phyloP scores from a whole-genome alignment of 306 rosid species.

The Cyclanthera cordifolia region DNA sequence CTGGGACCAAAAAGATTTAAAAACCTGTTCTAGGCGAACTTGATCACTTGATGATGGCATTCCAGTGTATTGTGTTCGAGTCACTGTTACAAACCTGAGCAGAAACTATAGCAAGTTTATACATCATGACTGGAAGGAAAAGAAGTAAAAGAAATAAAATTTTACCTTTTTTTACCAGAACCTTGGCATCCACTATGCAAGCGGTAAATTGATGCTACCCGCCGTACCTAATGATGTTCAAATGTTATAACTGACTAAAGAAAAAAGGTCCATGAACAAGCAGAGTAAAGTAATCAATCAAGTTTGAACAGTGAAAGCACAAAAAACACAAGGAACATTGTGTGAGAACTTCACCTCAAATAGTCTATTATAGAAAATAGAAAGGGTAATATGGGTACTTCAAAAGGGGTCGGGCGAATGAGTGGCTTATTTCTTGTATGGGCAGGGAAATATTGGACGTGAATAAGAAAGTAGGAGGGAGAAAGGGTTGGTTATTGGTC shows the following conservation, averaged over 20 bases:
- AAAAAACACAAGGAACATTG: neutral
- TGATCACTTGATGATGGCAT: slow-evolving; percentile 71
- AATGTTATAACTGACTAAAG: neutral
- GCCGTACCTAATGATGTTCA: slow-evolving; percentile 39
- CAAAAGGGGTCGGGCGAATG: too few relatives aligned
- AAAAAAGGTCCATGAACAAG: neutral
- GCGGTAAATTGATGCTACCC: slow-evolving; percentile 64
- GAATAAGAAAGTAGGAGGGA: too few relatives aligned
- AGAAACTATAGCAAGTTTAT: slow-evolving; percentile 18
- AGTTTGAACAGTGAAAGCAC: neutral
- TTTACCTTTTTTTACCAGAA: slow-evolving; percentile 66
- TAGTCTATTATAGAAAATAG: too few relatives aligned
- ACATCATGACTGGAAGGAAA: slow-evolving; percentile 9
- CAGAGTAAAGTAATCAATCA: neutral
- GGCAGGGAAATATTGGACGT: too few relatives aligned
- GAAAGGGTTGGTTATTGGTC: too few relatives aligned
- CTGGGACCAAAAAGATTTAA: neutral
- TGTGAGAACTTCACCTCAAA: too few relatives aligned
- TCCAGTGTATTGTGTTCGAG: slow-evolving; percentile 53
- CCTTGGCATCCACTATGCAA: slow-evolving; percentile 59
- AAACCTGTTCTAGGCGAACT: slow-evolving; percentile 58
- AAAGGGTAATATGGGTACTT: too few relatives aligned
- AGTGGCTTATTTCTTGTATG: too few relatives aligned
- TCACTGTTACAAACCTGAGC: slow-evolving; percentile 68
- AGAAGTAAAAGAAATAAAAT: neutral